These are phyloP conservation scores for Corymbia maculata DNA, from an alignment of 345 rosid genomes.

Conservation along the genomic window DNA sequence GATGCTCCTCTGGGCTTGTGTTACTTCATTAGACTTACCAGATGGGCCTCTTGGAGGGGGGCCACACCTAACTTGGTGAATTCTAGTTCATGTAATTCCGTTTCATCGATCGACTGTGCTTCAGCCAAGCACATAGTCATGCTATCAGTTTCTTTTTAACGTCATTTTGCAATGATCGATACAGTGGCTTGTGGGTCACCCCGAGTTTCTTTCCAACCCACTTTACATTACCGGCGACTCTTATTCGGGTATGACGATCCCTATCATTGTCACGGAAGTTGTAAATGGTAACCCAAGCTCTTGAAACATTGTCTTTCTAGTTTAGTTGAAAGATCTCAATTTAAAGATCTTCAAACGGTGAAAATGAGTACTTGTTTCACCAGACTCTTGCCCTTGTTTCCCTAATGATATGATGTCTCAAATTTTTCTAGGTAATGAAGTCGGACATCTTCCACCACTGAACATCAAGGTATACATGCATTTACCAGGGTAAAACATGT, in stretches of 20 bases:
- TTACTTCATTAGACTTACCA: background rate
- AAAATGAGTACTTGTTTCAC: background rate
- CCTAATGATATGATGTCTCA: background rate
- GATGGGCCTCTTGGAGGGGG: background rate
- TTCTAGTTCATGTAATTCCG: background rate
- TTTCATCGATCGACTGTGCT: background rate
- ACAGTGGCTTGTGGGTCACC: constrained; percentile 29
- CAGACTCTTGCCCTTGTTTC: background rate
- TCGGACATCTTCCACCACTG: background rate
- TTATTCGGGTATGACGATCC: constrained; percentile 8
- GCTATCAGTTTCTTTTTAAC: background rate
- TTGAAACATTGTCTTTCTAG: background rate
- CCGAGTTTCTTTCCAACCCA: constrained; percentile 6
- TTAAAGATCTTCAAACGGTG: background rate
- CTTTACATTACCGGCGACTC: constrained; percentile 27
- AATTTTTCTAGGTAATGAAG: background rate
- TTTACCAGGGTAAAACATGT: background rate
- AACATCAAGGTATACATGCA: background rate
- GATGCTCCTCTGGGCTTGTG: background rate
- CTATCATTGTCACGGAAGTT: constrained; percentile 3
- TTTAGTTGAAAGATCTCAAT: background rate
- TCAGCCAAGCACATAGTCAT: background rate
- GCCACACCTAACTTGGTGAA: background rate
- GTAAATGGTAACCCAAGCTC: constrained; percentile 1
- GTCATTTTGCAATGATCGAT: background rate